phyloP scores from a whole-genome alignment of 2,329 filamentous ascomycete species.

The Claviceps arundinis region DNA sequence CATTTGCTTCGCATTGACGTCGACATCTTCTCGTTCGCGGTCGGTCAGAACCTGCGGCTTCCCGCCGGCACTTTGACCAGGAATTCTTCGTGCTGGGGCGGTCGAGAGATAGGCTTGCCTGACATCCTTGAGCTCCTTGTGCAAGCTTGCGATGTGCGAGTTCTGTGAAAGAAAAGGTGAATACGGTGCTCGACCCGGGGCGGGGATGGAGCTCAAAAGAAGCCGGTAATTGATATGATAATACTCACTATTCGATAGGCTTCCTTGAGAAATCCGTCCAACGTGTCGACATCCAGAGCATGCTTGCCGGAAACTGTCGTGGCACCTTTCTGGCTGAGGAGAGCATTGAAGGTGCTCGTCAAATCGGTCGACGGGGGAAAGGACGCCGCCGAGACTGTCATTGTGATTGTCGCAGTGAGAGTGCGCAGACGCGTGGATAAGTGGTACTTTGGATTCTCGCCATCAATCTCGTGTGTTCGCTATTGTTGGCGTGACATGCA shows the following conservation, averaged over 20 bases:
- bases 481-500: neutral
- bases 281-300: conserved; percentile 26
- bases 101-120: conserved; percentile 86
- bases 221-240: neutral
- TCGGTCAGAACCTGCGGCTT: conserved; percentile 54
- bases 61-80: conserved; percentile 32
- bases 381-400: conserved; percentile 3
- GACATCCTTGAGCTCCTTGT: conserved; percentile 67
- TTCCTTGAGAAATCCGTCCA: conserved; percentile 86
- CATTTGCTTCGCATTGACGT: conserved; percentile 73
- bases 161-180: conserved; percentile 42
- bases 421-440: neutral
- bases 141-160: conserved; percentile 68
- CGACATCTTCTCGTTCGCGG: conserved; percentile 71
- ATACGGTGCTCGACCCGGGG: neutral
- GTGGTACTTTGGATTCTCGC: neutral
- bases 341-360: conserved; percentile 54
- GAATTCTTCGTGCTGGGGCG: conserved; percentile 46
- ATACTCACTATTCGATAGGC: conserved; percentile 74
- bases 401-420: neutral
- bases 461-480: neutral
- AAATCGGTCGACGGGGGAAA: conserved; percentile 39
- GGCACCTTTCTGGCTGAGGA: conserved; percentile 44
- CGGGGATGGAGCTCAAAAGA: neutral
- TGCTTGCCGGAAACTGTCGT: conserved; percentile 31